These are phyloP conservation scores for Metrosideros polymorpha DNA, from an alignment of 441 rosid species.

Conservation along the genomic window DNA sequence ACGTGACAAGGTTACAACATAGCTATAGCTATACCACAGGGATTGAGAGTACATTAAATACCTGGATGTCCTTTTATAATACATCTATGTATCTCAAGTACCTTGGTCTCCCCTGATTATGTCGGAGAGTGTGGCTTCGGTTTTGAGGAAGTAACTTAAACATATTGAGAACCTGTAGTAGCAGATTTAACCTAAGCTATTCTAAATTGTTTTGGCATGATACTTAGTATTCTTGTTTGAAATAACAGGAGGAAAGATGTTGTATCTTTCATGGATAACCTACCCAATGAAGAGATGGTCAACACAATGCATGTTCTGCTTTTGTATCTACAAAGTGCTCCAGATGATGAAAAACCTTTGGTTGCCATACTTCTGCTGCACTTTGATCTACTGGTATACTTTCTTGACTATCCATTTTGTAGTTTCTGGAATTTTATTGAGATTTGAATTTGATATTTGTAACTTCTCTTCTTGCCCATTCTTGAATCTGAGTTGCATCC, in stretches of 20 bases:
- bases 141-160: not conserved
- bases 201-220: not conserved
- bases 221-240: not conserved
- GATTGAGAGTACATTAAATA: not conserved
- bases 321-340: conserved; percentile 32
- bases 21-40: not conserved
- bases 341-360: conserved; percentile 26
- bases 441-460: not conserved
- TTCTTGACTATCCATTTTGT: not conserved
- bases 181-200: not conserved
- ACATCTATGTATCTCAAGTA: not conserved
- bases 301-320: conserved; percentile 31
- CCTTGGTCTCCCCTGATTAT: not conserved
- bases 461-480: not conserved
- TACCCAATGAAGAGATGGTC: conserved; percentile 28
- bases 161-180: not conserved
- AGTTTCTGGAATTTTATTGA: not conserved
- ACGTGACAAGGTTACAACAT: not conserved
- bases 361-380: conserved; percentile 40
- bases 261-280: conserved; percentile 15
- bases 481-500: not conserved
- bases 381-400: conserved; percentile 39
- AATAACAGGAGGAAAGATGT: conserved; percentile 32
- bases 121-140: not conserved
- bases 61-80: not conserved